These are phyloP conservation scores for Sanghuangporus baumii DNA, from an alignment of 1,284 basidiomycete genomes.

Conservation along the genomic window DNA sequence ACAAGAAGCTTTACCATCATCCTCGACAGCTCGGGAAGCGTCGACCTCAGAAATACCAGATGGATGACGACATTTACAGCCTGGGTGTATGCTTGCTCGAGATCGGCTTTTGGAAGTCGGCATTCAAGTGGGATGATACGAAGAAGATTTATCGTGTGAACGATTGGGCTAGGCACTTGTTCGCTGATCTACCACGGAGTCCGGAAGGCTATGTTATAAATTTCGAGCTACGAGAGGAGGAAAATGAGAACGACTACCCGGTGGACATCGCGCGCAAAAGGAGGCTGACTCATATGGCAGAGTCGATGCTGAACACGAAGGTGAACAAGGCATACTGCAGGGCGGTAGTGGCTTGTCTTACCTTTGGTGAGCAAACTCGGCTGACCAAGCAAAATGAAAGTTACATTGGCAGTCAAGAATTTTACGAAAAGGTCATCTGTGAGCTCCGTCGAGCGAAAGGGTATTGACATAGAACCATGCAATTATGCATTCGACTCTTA, in stretches of 20 bases:
- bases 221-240: not conserved
- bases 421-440: not conserved
- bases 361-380: not conserved
- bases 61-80: constrained; percentile 15
- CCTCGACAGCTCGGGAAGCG: not conserved
- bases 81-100: constrained; percentile 11
- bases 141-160: not conserved
- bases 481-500: not conserved
- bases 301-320: not conserved
- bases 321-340: constrained; percentile 4
- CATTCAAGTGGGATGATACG: not conserved
- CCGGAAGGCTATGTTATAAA: not conserved
- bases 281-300: not conserved
- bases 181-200: too few species aligned
- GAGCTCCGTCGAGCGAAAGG: not conserved
- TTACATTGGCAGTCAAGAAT: not conserved
- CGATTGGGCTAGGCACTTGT: not conserved
- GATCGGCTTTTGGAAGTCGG: constrained; percentile 14
- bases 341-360: constrained; percentile 9
- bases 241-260: not conserved
- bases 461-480: not conserved
- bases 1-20: constrained; percentile 2
- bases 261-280: not conserved
- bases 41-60: not conserved
- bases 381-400: not conserved